phyloP scores from a whole-genome alignment of 495 filamentous ascomycete genomes.

The Hyaloscypha hepaticicola region DNA sequence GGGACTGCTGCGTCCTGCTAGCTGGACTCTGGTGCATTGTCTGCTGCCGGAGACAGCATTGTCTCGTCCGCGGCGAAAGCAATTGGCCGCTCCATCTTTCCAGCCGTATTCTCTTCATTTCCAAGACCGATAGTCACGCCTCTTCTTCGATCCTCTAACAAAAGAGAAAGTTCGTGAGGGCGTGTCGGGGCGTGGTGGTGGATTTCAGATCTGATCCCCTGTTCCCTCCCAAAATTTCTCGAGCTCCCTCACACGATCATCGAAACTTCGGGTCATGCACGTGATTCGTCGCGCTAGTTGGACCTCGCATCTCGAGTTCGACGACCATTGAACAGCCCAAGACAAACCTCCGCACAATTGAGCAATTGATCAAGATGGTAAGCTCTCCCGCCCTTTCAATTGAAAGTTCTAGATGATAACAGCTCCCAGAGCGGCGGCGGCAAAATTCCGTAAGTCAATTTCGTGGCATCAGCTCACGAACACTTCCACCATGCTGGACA shows the following conservation, averaged over 20 bases:
- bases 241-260: constrained; percentile 30
- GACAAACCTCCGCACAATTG: constrained; percentile 30
- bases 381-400: constrained; percentile 9
- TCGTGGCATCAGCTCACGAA: background rate
- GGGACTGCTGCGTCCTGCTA: constrained; percentile 25
- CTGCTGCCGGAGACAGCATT: constrained; percentile 49
- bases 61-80: constrained; percentile 43
- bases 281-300: constrained; percentile 29
- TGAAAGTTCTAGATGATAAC: constrained; percentile 38
- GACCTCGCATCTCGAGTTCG: constrained; percentile 22
- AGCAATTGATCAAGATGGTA: constrained; percentile 42
- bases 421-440: constrained; percentile 64
- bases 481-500: constrained; percentile 10
- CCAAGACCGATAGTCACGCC: constrained; percentile 64
- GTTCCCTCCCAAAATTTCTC: constrained; percentile 31
- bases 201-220: constrained; percentile 24
- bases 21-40: constrained; percentile 30
- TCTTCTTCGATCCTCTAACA: constrained; percentile 56
- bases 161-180: constrained; percentile 26
- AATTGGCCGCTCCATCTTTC: constrained; percentile 71
- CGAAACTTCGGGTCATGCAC: constrained; percentile 2
- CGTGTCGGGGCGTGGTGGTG: constrained; percentile 32
- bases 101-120: constrained; percentile 52
- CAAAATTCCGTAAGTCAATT: constrained; percentile 78
- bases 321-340: constrained; percentile 19